These are phyloP conservation scores for Reutealis trisperma DNA, from an alignment of 345 rosid genomes.

Conservation along the genomic window DNA sequence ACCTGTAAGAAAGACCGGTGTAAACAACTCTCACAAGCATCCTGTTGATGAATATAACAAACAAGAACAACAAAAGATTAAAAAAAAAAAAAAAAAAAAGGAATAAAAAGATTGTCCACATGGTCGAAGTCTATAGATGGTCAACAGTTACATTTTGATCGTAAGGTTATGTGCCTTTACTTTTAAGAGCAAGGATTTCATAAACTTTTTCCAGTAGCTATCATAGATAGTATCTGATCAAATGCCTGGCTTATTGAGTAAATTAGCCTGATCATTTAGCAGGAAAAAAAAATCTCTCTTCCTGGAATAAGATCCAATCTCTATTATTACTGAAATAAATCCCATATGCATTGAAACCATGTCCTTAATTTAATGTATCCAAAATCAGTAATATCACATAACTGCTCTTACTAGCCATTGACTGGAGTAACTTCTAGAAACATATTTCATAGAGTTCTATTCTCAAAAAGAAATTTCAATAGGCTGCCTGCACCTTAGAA, in stretches of 20 bases:
- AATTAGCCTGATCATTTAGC: not conserved
- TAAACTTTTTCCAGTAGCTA: not conserved
- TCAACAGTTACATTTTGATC: not conserved
- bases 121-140: not conserved
- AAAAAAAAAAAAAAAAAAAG: not conserved
- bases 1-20: conserved; percentile 43
- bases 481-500: too few relatives aligned
- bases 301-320: not conserved
- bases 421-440: too few relatives aligned
- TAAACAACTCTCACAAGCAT: not conserved
- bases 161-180: not conserved
- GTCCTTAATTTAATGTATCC: not conserved
- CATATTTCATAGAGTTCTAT: too few relatives aligned
- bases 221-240: not conserved
- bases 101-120: not conserved
- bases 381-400: not conserved
- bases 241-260: not conserved
- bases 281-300: not conserved
- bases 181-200: not conserved
- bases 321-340: not conserved
- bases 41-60: not conserved
- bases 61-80: too few relatives aligned
- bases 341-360: not conserved
- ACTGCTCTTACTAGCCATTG: not conserved
- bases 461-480: too few relatives aligned